Conservation (phyloP, 768 basidiomycete genomes). For the Termitomyces sp. region DNA sequence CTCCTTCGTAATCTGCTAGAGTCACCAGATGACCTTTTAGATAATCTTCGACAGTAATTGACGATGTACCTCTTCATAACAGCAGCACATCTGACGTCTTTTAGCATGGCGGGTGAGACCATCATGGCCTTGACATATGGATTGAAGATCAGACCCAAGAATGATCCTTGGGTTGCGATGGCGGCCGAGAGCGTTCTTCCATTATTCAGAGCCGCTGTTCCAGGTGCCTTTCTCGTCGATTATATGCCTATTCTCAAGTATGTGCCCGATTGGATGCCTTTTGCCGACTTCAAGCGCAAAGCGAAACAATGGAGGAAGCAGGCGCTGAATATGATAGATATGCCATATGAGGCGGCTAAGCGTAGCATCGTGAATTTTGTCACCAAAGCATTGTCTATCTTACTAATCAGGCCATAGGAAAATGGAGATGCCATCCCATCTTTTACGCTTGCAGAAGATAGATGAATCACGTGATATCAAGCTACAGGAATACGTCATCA, state of each 20-base stretch:
- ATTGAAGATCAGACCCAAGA: slow-evolving; percentile 18
- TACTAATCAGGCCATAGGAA: slow-evolving; percentile 1
- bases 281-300: slow-evolving; percentile 26
- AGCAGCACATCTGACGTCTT: not conserved
- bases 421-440: slow-evolving; percentile 17
- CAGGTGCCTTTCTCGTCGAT: slow-evolving; percentile 28
- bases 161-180: slow-evolving; percentile 29
- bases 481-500: slow-evolving; percentile 15
- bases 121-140: slow-evolving; percentile 29
- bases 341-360: slow-evolving; percentile 17
- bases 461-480: slow-evolving; percentile 9
- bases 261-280: slow-evolving; percentile 30
- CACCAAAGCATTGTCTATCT: not conserved
- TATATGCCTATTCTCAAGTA: slow-evolving; percentile 22
- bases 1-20: slow-evolving; percentile 18
- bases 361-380: slow-evolving; percentile 11
- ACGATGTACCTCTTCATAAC: too few species aligned
- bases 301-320: slow-evolving; percentile 21
- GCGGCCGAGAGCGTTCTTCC: slow-evolving; percentile 24
- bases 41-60: slow-evolving; percentile 6
- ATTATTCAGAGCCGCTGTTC: slow-evolving; percentile 19
- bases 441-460: slow-evolving; percentile 15
- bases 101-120: slow-evolving; percentile 18
- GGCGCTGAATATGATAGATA: slow-evolving; percentile 14
- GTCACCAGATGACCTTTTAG: slow-evolving; percentile 14